These are phyloP conservation scores for Apiotrichum laibachii DNA, from an alignment of 1,284 basidiomycete species.

Conservation along the genomic window DNA sequence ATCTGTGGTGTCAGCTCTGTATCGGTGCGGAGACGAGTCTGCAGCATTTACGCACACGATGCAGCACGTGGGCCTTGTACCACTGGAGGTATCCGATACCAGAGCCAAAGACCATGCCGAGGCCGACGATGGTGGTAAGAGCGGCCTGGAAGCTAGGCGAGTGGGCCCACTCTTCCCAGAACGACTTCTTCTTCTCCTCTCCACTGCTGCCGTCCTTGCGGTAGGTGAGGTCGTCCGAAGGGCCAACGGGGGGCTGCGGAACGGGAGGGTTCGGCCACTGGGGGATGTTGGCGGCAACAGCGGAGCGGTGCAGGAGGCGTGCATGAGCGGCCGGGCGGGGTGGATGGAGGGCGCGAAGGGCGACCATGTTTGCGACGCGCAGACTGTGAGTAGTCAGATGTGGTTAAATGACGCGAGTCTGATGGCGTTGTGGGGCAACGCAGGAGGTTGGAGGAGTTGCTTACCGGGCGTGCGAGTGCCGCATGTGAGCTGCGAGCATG, in stretches of 20 bases:
- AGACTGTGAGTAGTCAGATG: too few species aligned
- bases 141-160: slow-evolving; percentile 48
- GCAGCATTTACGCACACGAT: slow-evolving; percentile 57
- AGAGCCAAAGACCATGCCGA: slow-evolving; percentile 43
- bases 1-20: slow-evolving; percentile 29
- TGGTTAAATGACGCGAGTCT: too few species aligned
- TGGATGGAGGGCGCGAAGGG: not conserved
- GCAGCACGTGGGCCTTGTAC: slow-evolving; percentile 76
- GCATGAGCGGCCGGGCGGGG: not conserved
- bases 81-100: slow-evolving; percentile 69
- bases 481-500: too few species aligned
- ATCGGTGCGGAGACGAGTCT: not conserved
- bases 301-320: slow-evolving; percentile 8
- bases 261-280: slow-evolving; percentile 37
- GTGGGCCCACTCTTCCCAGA: slow-evolving; percentile 38
- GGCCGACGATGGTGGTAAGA: slow-evolving; percentile 47
- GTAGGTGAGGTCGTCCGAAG: slow-evolving; percentile 25
- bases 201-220: slow-evolving; percentile 1
- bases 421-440: too few species aligned
- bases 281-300: slow-evolving; percentile 23
- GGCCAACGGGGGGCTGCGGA: slow-evolving; percentile 35
- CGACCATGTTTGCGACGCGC: too few species aligned
- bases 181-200: slow-evolving; percentile 17
- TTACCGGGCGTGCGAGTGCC: too few species aligned
- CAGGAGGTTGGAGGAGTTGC: too few species aligned